Evolutionary conservation across 805 yeast genomes (phyloP), one percentile per base, ranked within the genome.

Genomic region (Yarrowia deformans): DNA sequence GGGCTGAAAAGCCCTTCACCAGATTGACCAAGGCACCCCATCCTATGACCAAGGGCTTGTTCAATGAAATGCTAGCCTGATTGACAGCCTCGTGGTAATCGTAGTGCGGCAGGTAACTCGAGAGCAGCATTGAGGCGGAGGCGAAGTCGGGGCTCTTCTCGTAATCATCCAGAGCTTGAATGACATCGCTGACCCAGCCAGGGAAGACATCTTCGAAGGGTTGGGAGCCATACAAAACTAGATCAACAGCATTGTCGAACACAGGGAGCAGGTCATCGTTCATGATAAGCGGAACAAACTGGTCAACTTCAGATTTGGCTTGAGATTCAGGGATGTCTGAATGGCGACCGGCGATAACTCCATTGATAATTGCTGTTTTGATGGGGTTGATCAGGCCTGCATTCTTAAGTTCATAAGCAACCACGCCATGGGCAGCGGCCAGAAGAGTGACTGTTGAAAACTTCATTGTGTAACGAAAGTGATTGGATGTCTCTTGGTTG

Each of bases 281-380:
- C 58, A 54, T 16, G 43, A 54, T 35, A 7, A 54, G 58, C 12
- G 58, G 58, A 35, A 54, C 32, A 19, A 54, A 54, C 18, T 35
- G 8, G 2, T 19, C 13, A 23, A 54, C 8, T 10, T 54, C 58
- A 7, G 43, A 12, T 8, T 6, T 1, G 12, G 58, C 58, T 32
- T 54, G 58, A 2, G n/a, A 12, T 13, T 12, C 18, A 9, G 58
- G 58, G 6, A 54, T 19, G 13, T 37, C 43, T 1, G 7, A 4
- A 13, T 37, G 40, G 19, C 58, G 42, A 8, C 32, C 58, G 7
- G 8, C n/a, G 0, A 54, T 12, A 2, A 54, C 58, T 18, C 58
- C 58, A 2, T 10, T 4, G 18, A 35, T 7, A 8, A 54, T 35
- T 0, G n/a, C 43, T 3, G 9, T 14, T 34, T 37, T 35, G 32